Evolutionary conservation across 2,329 filamentous ascomycete species (phyloP).

Genomic region (Penicillium sp.): DNA sequence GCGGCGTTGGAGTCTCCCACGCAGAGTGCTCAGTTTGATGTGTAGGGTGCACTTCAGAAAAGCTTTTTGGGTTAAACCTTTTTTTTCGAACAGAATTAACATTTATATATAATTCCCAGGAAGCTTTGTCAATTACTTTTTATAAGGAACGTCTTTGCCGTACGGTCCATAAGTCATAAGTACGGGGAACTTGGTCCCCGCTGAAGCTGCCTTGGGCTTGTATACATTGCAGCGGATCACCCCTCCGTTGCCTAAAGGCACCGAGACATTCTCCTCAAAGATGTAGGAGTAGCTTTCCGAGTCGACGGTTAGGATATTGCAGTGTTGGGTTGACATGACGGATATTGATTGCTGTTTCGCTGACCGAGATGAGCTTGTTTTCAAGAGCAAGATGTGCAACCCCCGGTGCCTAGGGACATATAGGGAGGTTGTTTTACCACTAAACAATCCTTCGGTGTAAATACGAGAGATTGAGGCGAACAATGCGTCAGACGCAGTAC

Average conservation of each 20-base stretch:
- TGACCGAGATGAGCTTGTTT: too few species aligned
- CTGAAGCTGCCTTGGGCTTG: conserved; percentile 36
- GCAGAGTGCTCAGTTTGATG: conserved; percentile 45
- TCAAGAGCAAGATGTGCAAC: too few species aligned
- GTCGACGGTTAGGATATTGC: too few species aligned
- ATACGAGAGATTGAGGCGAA: too few species aligned
- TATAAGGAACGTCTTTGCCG: conserved; percentile 67
- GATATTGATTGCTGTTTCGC: too few species aligned
- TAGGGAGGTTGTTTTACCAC: too few species aligned
- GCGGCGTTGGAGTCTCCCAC: conserved; percentile 60
- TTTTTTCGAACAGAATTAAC: not conserved
- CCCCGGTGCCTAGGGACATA: too few species aligned
- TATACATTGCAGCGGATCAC: conserved; percentile 51
- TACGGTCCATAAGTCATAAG: conserved; percentile 70
- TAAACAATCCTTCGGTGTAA: too few species aligned
- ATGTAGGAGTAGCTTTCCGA: too few species aligned
- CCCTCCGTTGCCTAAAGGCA: conserved; percentile 39
- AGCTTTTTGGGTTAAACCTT: conserved; percentile 52
- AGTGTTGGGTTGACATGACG: too few species aligned
- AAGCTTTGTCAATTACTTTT: too few species aligned
- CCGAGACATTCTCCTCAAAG: conserved; percentile 46
- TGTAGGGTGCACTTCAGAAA: conserved; percentile 50
- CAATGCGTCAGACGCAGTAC: too few species aligned
- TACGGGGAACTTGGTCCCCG: conserved; percentile 48
- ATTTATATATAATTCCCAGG: conserved; percentile 33